A percentile compares a stretch with the other conserved stretches of the same genome.
Evolutionary conservation across 179 eudicot genomes (phyloP).

Genomic region (Beta macrorhiza): DNA sequence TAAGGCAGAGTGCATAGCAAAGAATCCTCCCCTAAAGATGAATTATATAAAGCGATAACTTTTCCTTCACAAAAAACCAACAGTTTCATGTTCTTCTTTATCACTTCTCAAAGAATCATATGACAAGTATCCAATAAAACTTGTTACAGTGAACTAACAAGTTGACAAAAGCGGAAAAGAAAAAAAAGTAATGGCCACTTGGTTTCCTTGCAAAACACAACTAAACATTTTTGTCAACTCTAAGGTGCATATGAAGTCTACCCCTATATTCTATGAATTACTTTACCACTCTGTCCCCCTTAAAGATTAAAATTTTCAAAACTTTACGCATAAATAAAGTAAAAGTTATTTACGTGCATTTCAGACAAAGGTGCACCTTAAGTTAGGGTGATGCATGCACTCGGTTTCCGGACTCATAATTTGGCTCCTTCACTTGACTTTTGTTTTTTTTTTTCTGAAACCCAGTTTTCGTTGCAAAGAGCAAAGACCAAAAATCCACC

Average conservation of each 20-base stretch:
- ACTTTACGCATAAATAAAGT: background rate
- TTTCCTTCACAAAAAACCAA: background rate
- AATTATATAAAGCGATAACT: background rate
- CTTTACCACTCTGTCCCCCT: background rate
- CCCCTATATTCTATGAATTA: background rate
- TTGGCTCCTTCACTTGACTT: no score
- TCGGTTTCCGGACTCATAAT: background rate
- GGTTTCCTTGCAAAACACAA: background rate
- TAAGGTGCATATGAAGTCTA: background rate
- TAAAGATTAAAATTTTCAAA: background rate
- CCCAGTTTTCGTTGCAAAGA: no score
- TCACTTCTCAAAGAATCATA: background rate
- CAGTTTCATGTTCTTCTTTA: no score
- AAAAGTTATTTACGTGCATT: background rate
- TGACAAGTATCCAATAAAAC: background rate
- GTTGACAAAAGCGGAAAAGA: no score
- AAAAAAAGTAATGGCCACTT: background rate
- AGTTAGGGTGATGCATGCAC: background rate
- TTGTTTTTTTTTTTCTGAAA: no score
- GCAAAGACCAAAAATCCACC: no score
- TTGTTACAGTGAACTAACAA: background rate
- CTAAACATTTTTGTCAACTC: background rate
- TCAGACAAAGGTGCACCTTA: background rate
- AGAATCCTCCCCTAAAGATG: no score
- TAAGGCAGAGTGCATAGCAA: background rate